Evolutionary conservation across 108 stramenopile species (phyloP), one percentile per base, ranked within the genome.

Genomic region (Fistulifera solaris): DNA sequence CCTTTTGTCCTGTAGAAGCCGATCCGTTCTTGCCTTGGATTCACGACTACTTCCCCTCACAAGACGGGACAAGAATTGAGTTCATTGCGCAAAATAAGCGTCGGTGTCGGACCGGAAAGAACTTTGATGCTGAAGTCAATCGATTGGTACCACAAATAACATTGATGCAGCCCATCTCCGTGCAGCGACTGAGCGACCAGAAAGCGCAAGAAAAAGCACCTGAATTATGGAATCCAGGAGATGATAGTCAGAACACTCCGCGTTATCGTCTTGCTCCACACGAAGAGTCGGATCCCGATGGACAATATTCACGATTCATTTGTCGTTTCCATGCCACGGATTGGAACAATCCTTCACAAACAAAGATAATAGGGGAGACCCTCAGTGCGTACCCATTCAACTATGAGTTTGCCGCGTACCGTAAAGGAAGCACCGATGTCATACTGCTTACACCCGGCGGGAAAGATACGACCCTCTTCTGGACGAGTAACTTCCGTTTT

Each of bases 61-160:
- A 31, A 17, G 66, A 83, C 38, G 77, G 75, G 0, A 62, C 56
- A 21, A 56, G 40, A 2, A 62, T 88, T 48, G 66, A 81, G 27
- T 77, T 88, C 61, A 71, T 88, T 19, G 81, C 79, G n/a, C 86
- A 88, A 52, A 88, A 88, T 56, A 75, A 67, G 59, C 77, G 86
- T 3, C 64, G 75, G 17, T 88, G 86, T 58, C 67, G 83, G 41
- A 81, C 86, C 8, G 83, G 83, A n/a, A 59, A 56, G 31, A 5
- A 43, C 26, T 65, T 56, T 42, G 35, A 31, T 25, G 58, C 56
- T 15, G 62, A 81, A 60, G 72, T 67, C 48, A 38, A 76, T 43
- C 59, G 66, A 3, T 71, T 82, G 58, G 68, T 75, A 54, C 85
- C 85, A 12, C 85, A 87, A 56, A 72, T 87, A 1, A 61, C 79